Conservation (phyloP, 495 filamentous ascomycete genomes). For the Hypoxylon subgilvum region DNA sequence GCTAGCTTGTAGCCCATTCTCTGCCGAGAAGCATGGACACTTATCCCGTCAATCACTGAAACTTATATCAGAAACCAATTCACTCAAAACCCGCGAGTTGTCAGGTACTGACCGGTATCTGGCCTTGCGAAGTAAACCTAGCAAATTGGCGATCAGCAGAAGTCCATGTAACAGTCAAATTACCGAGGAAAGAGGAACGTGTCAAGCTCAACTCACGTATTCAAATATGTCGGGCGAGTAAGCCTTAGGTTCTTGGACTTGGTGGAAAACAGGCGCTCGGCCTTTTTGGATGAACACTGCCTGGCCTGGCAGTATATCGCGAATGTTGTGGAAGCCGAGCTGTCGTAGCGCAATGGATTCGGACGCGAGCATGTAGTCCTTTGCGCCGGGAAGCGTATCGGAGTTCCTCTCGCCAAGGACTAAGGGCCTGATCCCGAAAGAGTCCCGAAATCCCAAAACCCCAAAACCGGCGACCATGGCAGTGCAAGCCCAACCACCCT, state of each 20-base stretch:
- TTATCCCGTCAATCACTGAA: slow-evolving; percentile 70
- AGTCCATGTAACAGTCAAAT: too few relatives aligned
- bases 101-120: slow-evolving; percentile 64
- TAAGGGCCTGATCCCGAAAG: slow-evolving; percentile 88
- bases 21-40: slow-evolving; percentile 83
- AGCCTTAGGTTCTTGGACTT: slow-evolving; percentile 71
- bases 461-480: slow-evolving; percentile 96
- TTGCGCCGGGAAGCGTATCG: slow-evolving; percentile 64
- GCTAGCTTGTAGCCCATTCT: slow-evolving; percentile 92
- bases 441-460: slow-evolving; percentile 85
- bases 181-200: slow-evolving; percentile 50
- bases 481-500: slow-evolving; percentile 51
- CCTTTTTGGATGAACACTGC: slow-evolving; percentile 94
- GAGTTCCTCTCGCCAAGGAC: slow-evolving; percentile 78
- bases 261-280: slow-evolving; percentile 72
- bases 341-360: slow-evolving; percentile 91
- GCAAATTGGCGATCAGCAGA: neutral
- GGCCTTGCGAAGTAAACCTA: slow-evolving; percentile 81
- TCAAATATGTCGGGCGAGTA: slow-evolving; percentile 97
- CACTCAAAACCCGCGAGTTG: neutral
- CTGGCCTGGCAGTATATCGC: slow-evolving; percentile 86
- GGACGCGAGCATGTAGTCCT: slow-evolving; percentile 97
- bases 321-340: slow-evolving; percentile 80
- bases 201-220: slow-evolving; percentile 51
- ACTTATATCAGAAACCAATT: neutral